Percentiles rank a stretch among this genome's conserved stretches.
phyloP scores from a whole-genome alignment of 2,329 filamentous ascomycete genomes.

The Rugonectria rugulosa region DNA sequence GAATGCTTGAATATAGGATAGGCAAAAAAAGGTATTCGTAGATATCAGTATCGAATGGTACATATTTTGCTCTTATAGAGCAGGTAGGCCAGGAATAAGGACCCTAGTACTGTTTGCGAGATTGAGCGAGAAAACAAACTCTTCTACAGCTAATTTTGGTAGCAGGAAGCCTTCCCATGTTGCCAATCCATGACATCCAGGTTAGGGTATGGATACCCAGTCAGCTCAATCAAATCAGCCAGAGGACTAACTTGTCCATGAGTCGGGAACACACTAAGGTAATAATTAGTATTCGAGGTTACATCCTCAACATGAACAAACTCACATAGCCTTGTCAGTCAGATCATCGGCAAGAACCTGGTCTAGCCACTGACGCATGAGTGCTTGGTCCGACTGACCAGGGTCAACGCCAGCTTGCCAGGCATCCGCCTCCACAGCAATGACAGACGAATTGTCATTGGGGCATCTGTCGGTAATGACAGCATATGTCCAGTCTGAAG shows the following conservation, averaged over 20 bases:
- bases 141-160: too few relatives aligned
- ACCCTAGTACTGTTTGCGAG: too few relatives aligned
- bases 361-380: constrained; percentile 17
- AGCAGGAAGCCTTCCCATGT: neutral
- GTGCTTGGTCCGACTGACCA: constrained; percentile 1
- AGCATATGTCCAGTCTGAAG: constrained; percentile 22
- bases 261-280: neutral
- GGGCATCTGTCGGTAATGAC: constrained; percentile 16
- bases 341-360: constrained; percentile 10
- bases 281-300: neutral
- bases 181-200: constrained; percentile 2
- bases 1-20: too few relatives aligned
- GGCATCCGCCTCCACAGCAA: constrained; percentile 11
- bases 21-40: too few relatives aligned
- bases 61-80: too few relatives aligned
- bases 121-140: too few relatives aligned
- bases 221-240: constrained; percentile 13
- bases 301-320: neutral
- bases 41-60: too few relatives aligned
- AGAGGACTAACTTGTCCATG: constrained; percentile 2
- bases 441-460: constrained; percentile 5
- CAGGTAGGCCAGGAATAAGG: too few relatives aligned
- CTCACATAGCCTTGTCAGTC: neutral
- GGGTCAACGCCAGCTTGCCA: constrained; percentile 13
- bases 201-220: constrained; percentile 10